A percentile compares a stretch with the other conserved stretches of the same genome.
These are phyloP conservation scores for Chlorella sp. DNA, from an alignment of 139 green algal species.

Conservation along the genomic window DNA sequence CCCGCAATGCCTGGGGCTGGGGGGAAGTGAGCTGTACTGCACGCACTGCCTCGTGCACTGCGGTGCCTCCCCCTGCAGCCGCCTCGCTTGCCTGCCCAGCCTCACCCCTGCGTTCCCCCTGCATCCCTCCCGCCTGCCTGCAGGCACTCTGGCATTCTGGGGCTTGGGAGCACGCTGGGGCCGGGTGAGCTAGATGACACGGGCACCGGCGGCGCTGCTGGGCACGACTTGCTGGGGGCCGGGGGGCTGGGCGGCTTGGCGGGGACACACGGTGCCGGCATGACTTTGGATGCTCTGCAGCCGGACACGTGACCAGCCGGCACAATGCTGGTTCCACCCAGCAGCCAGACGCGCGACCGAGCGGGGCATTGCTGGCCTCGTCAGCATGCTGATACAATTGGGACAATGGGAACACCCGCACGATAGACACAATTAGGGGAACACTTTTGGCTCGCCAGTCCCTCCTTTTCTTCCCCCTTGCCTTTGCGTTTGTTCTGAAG, in stretches of 20 bases:
- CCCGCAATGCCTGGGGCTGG: background rate
- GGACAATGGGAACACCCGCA: too few species aligned
- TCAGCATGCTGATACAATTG: too few species aligned
- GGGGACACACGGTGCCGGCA: background rate
- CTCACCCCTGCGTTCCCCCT: background rate
- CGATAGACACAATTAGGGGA: too few species aligned
- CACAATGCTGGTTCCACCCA: too few species aligned
- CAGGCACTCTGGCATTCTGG: conserved; percentile 6
- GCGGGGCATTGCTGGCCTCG: too few species aligned
- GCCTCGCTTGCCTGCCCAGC: background rate
- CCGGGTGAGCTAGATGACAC: background rate
- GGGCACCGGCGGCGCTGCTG: background rate
- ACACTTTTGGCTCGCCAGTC: too few species aligned
- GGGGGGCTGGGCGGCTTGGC: too few species aligned
- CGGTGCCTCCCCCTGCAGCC: background rate
- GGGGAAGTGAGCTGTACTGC: background rate
- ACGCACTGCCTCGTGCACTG: background rate
- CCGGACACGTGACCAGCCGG: too few species aligned
- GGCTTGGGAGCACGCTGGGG: background rate
- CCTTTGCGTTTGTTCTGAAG: too few species aligned
- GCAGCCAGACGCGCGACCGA: too few species aligned
- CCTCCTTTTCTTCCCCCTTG: too few species aligned
- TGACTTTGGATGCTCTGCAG: conserved; percentile 8
- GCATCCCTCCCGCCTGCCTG: background rate
- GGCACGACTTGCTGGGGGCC: background rate